phyloP scores from a whole-genome alignment of 345 rosid species.

The Sapria himalayana region DNA sequence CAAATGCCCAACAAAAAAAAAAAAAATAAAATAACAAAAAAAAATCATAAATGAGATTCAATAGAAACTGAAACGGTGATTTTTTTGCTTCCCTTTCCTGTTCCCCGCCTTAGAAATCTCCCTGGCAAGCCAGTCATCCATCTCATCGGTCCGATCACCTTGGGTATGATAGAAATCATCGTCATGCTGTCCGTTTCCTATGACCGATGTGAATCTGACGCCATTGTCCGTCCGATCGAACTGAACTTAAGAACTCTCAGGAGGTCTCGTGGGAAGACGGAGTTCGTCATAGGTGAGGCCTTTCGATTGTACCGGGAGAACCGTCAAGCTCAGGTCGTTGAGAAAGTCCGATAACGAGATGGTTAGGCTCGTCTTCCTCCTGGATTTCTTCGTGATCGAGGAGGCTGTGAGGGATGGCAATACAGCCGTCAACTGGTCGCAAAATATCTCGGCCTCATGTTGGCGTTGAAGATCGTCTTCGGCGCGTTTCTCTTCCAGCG shows the following conservation, averaged over 20 bases:
- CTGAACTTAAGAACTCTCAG: constrained; percentile 68
- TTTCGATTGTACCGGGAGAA: constrained; percentile 11
- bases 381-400: constrained; percentile 49
- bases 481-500: constrained; percentile 66
- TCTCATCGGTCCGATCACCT: constrained; percentile 88
- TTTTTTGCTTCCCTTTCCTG: too few relatives aligned
- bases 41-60: too few relatives aligned
- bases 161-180: constrained; percentile 30
- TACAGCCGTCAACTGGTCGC: constrained; percentile 17
- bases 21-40: too few relatives aligned
- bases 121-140: constrained; percentile 58
- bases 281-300: constrained; percentile 38
- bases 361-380: constrained; percentile 55
- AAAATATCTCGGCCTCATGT: constrained; percentile 1
- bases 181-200: constrained; percentile 5
- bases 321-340: constrained; percentile 14
- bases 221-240: constrained; percentile 58
- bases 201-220: constrained; percentile 48
- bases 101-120: constrained; percentile 32
- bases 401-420: constrained; percentile 54
- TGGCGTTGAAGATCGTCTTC: constrained; percentile 49
- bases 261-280: constrained; percentile 73
- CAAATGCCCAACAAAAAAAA: too few relatives aligned
- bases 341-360: constrained; percentile 46
- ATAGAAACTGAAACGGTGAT: too few relatives aligned